Conservation (phyloP, 345 rosid species). For the Gossypioides kirkii region DNA sequence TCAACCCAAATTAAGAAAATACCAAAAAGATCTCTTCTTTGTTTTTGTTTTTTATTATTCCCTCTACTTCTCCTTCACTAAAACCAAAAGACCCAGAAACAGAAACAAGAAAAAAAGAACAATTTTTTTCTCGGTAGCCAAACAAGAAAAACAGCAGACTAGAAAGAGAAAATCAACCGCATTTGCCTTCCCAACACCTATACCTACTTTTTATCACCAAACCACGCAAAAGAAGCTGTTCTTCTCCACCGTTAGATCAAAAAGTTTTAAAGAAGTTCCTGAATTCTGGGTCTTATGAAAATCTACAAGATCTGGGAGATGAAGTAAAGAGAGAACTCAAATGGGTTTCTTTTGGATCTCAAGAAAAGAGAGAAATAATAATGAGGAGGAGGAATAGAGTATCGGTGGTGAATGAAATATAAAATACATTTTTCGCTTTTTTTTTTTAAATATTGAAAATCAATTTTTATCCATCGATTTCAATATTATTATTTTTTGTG, state of each 20-base stretch:
- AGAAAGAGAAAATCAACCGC: not conserved
- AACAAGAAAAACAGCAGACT: not conserved
- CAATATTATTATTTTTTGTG: not conserved
- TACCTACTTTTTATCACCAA: not conserved
- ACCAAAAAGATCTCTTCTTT: conserved; percentile 1
- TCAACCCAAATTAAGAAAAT: not conserved
- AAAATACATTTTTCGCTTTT: not conserved
- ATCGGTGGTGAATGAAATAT: not conserved
- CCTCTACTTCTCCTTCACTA: conserved; percentile 5
- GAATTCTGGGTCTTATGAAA: conserved; percentile 12
- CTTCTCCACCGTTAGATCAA: not conserved
- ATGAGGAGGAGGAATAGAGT: not conserved
- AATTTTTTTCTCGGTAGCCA: not conserved
- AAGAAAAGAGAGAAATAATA: not conserved
- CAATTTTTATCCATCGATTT: not conserved
- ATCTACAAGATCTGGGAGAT: not conserved
- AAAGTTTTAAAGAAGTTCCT: not conserved
- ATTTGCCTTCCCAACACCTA: too few species aligned
- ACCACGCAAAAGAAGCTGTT: not conserved
- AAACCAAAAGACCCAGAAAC: conserved; percentile 11
- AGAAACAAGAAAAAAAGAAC: not conserved
- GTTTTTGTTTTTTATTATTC: not conserved
- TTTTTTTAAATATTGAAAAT: not conserved
- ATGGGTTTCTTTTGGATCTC: conserved; percentile 6
- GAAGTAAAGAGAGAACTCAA: conserved; percentile 7